phyloP scores from a whole-genome alignment of 2,329 filamentous ascomycete species.

The Alternaria gansuensis region DNA sequence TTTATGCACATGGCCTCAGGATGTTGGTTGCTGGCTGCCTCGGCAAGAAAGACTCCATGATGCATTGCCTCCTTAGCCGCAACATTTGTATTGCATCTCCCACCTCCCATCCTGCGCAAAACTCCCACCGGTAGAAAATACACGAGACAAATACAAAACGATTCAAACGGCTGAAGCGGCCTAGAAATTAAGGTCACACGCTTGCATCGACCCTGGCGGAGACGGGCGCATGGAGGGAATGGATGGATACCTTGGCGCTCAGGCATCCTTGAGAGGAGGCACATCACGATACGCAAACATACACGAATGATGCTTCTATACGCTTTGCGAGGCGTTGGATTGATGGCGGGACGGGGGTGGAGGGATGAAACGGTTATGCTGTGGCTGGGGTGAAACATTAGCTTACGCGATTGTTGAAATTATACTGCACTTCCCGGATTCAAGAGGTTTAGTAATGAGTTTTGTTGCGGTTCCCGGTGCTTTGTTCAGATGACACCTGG shows the following conservation, averaged over 20 bases:
- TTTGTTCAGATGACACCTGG: background rate
- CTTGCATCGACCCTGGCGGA: slow-evolving; percentile 3
- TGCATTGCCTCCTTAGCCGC: slow-evolving; percentile 8
- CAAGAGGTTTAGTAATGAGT: background rate
- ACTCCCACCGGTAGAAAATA: slow-evolving; percentile 12
- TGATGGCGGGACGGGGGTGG: slow-evolving; percentile 5
- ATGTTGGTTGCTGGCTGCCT: slow-evolving; percentile 4
- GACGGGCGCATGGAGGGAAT: slow-evolving; percentile 18
- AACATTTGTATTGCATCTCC: slow-evolving; percentile 10
- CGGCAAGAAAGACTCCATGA: slow-evolving; percentile 8
- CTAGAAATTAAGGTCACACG: slow-evolving; percentile 3
- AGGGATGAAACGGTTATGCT: slow-evolving; percentile 19
- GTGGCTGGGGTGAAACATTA: slow-evolving; percentile 20
- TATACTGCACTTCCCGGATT: background rate
- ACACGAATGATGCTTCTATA: slow-evolving; percentile 11
- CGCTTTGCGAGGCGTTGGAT: slow-evolving; percentile 11
- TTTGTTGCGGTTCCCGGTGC: background rate
- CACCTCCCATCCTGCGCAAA: background rate
- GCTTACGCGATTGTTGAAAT: slow-evolving; percentile 1
- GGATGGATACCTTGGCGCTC: slow-evolving; percentile 2
- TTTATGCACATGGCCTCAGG: slow-evolving; percentile 12
- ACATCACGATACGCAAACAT: slow-evolving; percentile 30
- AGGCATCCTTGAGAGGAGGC: slow-evolving; percentile 7
- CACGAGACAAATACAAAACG: slow-evolving; percentile 22
- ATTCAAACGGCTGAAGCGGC: slow-evolving; percentile 7